phyloP scores from a whole-genome alignment of 1,284 basidiomycete genomes.

The Tilletia walkeri region DNA sequence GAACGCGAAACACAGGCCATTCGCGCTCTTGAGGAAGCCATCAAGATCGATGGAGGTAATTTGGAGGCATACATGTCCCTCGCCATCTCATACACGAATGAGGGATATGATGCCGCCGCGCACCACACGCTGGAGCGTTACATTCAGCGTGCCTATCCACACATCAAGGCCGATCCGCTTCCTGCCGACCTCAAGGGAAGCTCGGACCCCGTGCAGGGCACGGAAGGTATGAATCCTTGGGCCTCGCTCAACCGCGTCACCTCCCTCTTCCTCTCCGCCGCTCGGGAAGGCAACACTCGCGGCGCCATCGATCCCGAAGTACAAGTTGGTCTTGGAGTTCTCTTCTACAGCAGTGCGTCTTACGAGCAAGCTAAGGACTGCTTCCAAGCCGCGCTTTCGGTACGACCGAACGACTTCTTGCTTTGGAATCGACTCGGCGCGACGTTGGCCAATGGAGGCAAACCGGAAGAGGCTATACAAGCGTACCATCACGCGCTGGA shows the following conservation, averaged over 20 bases:
- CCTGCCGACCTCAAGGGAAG: constrained; percentile 65
- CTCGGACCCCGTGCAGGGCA: constrained; percentile 57
- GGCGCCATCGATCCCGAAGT: constrained; percentile 80
- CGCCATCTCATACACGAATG: constrained; percentile 96
- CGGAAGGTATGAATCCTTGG: constrained; percentile 68
- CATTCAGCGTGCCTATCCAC: constrained; percentile 75
- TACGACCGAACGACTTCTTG: constrained; percentile 83
- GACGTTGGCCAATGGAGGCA: constrained; percentile 88
- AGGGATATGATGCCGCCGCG: constrained; percentile 83
- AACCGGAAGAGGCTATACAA: constrained; percentile 90
- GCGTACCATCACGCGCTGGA: constrained; percentile 92
- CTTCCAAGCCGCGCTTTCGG: constrained; percentile 78
- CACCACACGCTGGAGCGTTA: constrained; percentile 84
- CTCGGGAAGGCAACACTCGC: constrained; percentile 64
- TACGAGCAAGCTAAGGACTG: constrained; percentile 84
- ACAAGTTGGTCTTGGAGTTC: constrained; percentile 85
- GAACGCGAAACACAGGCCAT: constrained; percentile 67
- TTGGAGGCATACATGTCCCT: constrained; percentile 62
- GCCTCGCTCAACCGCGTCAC: constrained; percentile 77
- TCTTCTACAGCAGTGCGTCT: constrained; percentile 82
- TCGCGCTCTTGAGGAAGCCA: constrained; percentile 60
- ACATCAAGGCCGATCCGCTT: constrained; percentile 57
- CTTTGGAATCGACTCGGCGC: constrained; percentile 97
- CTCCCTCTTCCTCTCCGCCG: constrained; percentile 79
- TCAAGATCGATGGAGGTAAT: constrained; percentile 72